phyloP scores from a whole-genome alignment of 768 basidiomycete genomes.

The Scleroderma citrinum region DNA sequence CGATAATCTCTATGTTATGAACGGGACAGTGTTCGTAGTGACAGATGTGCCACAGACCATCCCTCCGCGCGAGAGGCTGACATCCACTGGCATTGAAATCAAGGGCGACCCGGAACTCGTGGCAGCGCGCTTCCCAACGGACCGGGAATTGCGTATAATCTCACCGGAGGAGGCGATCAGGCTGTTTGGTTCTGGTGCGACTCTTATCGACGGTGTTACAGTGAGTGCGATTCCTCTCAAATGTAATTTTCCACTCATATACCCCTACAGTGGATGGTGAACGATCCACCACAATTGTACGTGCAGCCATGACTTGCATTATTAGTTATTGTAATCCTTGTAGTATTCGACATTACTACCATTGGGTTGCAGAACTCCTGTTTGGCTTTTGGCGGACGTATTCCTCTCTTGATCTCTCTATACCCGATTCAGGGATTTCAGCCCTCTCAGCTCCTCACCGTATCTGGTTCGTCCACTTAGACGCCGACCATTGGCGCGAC shows the following conservation, averaged over 20 bases:
- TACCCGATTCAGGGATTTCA: constrained; percentile 61
- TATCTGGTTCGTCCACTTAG: constrained; percentile 68
- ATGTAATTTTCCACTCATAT: background rate
- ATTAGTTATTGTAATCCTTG: background rate
- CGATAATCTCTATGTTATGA: constrained; percentile 74
- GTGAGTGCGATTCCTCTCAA: constrained; percentile 36
- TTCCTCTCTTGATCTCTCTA: constrained; percentile 68
- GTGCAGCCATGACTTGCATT: constrained; percentile 12
- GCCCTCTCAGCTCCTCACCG: constrained; percentile 68
- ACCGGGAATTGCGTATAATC: constrained; percentile 75
- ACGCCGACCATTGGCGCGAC: constrained; percentile 81
- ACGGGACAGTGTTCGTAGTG: constrained; percentile 80
- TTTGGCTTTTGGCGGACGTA: constrained; percentile 93
- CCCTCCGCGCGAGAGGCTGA: constrained; percentile 63
- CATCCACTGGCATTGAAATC: constrained; percentile 62
- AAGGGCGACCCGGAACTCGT: constrained; percentile 49
- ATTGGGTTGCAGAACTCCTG: constrained; percentile 88
- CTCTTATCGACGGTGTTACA: constrained; percentile 70
- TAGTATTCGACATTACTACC: constrained; percentile 89
- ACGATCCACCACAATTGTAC: constrained; percentile 83
- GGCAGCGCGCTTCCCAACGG: constrained; percentile 60
- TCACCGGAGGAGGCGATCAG: constrained; percentile 56
- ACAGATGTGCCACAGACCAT: constrained; percentile 60
- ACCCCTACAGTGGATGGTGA: constrained; percentile 60
- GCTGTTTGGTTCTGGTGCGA: constrained; percentile 69